Evolutionary conservation across 2,329 filamentous ascomycete species (phyloP).

Genomic region (Aspergillus phoenicis): DNA sequence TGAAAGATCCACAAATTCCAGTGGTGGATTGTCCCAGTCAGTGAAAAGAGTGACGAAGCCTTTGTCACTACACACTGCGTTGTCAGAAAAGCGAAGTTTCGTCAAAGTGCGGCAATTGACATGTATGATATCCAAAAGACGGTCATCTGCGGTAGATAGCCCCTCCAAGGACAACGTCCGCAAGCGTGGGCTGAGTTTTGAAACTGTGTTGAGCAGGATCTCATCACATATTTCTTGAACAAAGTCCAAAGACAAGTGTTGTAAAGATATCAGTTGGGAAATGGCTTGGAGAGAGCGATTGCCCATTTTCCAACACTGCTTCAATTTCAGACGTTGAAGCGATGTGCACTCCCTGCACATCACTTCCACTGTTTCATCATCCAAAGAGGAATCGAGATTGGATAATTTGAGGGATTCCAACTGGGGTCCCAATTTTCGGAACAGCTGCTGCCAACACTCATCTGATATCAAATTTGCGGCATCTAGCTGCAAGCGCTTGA

Average conservation of each 20-base stretch:
- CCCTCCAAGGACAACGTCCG: conserved; percentile 75
- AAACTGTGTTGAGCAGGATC: conserved; percentile 63
- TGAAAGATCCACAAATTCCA: conserved; percentile 73
- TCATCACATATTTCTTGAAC: conserved; percentile 58
- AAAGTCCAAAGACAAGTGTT: conserved; percentile 75
- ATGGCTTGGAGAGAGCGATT: conserved; percentile 68
- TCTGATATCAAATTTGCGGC: conserved; percentile 83
- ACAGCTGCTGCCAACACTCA: conserved; percentile 70
- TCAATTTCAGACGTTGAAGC: conserved; percentile 75
- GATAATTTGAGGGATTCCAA: conserved; percentile 75
- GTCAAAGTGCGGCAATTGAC: conserved; percentile 65
- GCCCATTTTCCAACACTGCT: conserved; percentile 74
- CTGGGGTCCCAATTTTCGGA: conserved; percentile 65
- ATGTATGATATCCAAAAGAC: conserved; percentile 71
- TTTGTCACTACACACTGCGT: conserved; percentile 72
- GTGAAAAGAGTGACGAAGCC: conserved; percentile 74
- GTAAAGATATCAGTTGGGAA: conserved; percentile 62
- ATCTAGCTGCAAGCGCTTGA: conserved; percentile 77
- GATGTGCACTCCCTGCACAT: conserved; percentile 67
- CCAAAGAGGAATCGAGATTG: conserved; percentile 80
- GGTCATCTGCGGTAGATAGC: conserved; percentile 68
- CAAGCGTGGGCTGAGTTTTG: conserved; percentile 65
- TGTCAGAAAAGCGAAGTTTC: conserved; percentile 82
- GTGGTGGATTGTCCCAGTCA: conserved; percentile 71
- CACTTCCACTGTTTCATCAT: conserved; percentile 67